Base-by-base conservation (phyloP, 106 monocot genomes). In the Dioscorea alata region DNA sequence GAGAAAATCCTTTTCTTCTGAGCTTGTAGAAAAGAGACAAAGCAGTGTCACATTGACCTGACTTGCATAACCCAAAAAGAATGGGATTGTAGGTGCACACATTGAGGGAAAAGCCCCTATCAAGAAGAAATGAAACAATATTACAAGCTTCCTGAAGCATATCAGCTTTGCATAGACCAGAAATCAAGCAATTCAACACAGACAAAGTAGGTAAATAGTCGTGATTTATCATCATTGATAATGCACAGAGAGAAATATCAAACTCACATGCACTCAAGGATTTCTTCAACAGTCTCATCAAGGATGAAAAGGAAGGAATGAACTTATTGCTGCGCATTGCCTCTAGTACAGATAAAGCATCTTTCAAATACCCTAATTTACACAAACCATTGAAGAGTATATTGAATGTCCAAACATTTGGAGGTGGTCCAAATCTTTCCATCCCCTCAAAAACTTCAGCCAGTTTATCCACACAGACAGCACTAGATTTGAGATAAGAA, bases 11-110 rank as follows among this genome's bases (percentile, higher is more conserved):
- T 72, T 73, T 82, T 67, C 81, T 89, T 61, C 64, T 81, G 42
- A 85, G 57, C 35, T 50, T 56, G 68, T 50, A 89, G 49, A 89
- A 85, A 17, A 89, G 32, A 60, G 76, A 79, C 48, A 82, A 67
- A 4, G 74, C 88, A 20, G 28, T 15, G 22, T 28, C 28, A 57
- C 56, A 69, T 28, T 74, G 70, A 52, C 82, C 79, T 0, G 71
- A 70, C 77, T 82, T 85, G 74, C 81, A 82, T 15, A 89, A 65
- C 49, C 66, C 56, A 32, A 84, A 84, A 66, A 89, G 76, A 77
- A 85, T 80, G 33, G 85, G 64, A 71, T 89, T 89, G 62, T 73
- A 84, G 20, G 75, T 50, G 50, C 68, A 79, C 57, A 82, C 76
- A 71, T 68, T 80, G 32, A 79, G 76, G 67, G 42, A 23, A 59